Evolutionary conservation across 257 asterid species (phyloP).

Genomic region (Solanum virginianum): DNA sequence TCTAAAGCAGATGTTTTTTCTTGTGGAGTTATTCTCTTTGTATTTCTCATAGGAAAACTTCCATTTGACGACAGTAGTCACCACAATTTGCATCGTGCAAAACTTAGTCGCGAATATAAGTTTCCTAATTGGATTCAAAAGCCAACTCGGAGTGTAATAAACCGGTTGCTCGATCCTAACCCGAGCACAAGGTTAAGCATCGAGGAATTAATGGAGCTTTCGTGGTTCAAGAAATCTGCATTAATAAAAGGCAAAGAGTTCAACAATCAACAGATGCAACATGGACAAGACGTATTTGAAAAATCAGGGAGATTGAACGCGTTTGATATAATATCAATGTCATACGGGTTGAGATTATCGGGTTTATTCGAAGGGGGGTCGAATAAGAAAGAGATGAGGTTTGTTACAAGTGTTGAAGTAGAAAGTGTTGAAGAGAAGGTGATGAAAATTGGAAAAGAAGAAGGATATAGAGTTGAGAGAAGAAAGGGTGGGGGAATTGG

Average conservation of each 20-base stretch:
- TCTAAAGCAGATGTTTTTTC: slow-evolving; percentile 91
- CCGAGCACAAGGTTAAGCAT: slow-evolving; percentile 49
- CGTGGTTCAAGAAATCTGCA: slow-evolving; percentile 56
- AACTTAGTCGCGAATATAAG: slow-evolving; percentile 33
- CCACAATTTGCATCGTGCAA: slow-evolving; percentile 54
- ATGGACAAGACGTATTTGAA: slow-evolving; percentile 3
- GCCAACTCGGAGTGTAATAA: slow-evolving; percentile 35
- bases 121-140: slow-evolving; percentile 62
- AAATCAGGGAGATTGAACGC: slow-evolving; percentile 36
- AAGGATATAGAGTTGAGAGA: slow-evolving; percentile 42
- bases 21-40: slow-evolving; percentile 58
- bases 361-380: slow-evolving; percentile 41
- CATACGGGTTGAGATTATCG: slow-evolving; percentile 57
- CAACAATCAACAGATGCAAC: background rate
- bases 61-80: slow-evolving; percentile 65
- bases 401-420: slow-evolving; percentile 44
- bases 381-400: slow-evolving; percentile 45
- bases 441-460: slow-evolving; percentile 27
- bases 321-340: slow-evolving; percentile 67
- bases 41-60: slow-evolving; percentile 43
- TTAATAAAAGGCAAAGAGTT: background rate
- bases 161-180: slow-evolving; percentile 60
- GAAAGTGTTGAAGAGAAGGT: slow-evolving; percentile 54
- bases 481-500: slow-evolving; percentile 45
- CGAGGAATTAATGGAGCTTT: slow-evolving; percentile 31